Conservation (phyloP, 2,329 filamentous ascomycete species). For the Aschersonia sp. region DNA sequence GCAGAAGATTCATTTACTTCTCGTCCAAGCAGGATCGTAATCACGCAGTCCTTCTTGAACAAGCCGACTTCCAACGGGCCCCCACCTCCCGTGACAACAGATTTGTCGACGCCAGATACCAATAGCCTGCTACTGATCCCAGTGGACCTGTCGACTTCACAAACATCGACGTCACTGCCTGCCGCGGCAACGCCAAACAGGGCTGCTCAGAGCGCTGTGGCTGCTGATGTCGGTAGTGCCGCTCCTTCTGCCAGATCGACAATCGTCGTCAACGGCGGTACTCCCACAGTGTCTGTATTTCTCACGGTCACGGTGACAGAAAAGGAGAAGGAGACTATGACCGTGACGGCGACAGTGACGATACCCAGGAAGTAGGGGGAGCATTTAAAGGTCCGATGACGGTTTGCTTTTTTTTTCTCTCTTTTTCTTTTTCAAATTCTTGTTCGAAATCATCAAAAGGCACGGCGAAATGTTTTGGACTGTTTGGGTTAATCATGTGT, state of each 20-base stretch:
- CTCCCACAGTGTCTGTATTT: slow-evolving; percentile 20
- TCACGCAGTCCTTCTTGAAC: slow-evolving; percentile 13
- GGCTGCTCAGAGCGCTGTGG: slow-evolving; percentile 3
- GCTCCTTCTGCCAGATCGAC: slow-evolving; percentile 8
- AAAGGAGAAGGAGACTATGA: slow-evolving; percentile 14
- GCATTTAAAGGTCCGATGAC: not conserved
- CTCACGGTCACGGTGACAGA: slow-evolving; percentile 22
- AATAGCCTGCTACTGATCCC: slow-evolving; percentile 12
- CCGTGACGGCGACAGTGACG: slow-evolving; percentile 14
- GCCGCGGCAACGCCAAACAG: slow-evolving; percentile 1
- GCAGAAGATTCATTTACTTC: not conserved
- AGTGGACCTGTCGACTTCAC: slow-evolving; percentile 9
- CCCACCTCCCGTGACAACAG: slow-evolving; percentile 3
- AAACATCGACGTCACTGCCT: not conserved
- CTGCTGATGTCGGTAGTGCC: not conserved
- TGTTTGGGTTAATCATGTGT: too few relatives aligned
- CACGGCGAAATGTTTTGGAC: too few relatives aligned
- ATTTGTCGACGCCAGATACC: slow-evolving; percentile 4
- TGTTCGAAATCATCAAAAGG: too few relatives aligned
- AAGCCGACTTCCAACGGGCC: slow-evolving; percentile 6
- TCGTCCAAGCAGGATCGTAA: slow-evolving; percentile 6
- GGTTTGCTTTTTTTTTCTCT: not conserved
- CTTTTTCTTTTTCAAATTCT: not conserved
- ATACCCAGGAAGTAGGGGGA: not conserved
- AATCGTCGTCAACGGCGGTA: slow-evolving; percentile 12